These are phyloP conservation scores for Oenanthe sinensis DNA, from an alignment of 129 eudicot genomes.

Conservation along the genomic window DNA sequence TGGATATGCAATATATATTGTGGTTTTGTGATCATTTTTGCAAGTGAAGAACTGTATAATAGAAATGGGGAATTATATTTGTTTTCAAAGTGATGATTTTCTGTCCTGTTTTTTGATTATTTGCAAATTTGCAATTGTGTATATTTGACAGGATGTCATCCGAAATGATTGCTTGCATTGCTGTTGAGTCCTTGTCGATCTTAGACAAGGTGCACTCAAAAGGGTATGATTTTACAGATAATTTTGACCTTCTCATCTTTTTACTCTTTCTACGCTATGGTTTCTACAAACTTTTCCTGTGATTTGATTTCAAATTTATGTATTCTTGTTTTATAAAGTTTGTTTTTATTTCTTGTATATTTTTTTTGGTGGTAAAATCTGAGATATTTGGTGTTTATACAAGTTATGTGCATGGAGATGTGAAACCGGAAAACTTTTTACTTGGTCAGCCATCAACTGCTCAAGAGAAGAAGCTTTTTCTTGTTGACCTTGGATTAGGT, in stretches of 20 bases:
- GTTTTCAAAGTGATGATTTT: background rate
- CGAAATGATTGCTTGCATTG: slow-evolving; percentile 72
- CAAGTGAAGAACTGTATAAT: background rate
- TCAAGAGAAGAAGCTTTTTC: slow-evolving; percentile 78
- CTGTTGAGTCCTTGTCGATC: slow-evolving; percentile 67
- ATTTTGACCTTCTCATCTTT: background rate
- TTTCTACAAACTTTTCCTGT: background rate
- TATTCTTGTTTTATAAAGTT: background rate
- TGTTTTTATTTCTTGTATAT: background rate
- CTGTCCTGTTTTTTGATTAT: background rate
- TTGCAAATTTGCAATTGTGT: background rate
- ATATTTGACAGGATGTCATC: slow-evolving; percentile 54
- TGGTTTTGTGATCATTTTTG: background rate
- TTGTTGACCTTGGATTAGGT: slow-evolving; percentile 85
- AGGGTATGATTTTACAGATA: slow-evolving; percentile 39
- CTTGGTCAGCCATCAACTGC: slow-evolving; percentile 83
- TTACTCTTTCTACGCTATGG: background rate
- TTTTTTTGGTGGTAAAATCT: background rate
- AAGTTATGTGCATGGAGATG: slow-evolving; percentile 85
- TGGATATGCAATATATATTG: background rate
- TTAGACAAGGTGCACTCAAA: slow-evolving; percentile 65
- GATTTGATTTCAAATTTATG: background rate
- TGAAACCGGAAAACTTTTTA: slow-evolving; percentile 77
- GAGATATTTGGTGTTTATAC: slow-evolving; percentile 1
- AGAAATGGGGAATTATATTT: background rate